Conservation (phyloP, 2,329 filamentous ascomycete genomes). For the Monascus ruber region DNA sequence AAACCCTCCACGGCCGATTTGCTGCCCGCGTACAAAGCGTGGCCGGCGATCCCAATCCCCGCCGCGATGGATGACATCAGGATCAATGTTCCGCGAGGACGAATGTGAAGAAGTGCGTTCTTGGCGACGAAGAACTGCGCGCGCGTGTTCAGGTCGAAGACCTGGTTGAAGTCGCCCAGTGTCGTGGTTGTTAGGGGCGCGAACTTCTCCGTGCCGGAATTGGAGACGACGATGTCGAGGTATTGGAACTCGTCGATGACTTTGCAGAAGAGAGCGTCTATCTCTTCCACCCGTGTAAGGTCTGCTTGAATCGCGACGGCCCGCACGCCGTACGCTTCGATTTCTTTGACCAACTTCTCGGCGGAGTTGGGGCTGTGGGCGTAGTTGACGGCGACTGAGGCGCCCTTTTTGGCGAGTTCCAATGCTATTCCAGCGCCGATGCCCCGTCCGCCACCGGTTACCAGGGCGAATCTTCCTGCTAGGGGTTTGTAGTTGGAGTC, state of each 20-base stretch:
- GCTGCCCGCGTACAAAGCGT: too few relatives aligned
- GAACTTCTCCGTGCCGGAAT: constrained; percentile 42
- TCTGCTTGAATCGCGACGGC: constrained; percentile 57
- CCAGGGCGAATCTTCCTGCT: constrained; percentile 25
- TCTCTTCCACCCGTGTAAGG: constrained; percentile 53
- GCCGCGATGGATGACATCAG: constrained; percentile 61
- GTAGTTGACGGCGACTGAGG: constrained; percentile 31
- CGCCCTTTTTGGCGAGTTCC: constrained; percentile 29
- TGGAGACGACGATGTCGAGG: constrained; percentile 55
- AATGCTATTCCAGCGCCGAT: constrained; percentile 32
- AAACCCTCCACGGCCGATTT: too few relatives aligned
- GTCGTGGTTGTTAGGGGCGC: constrained; percentile 14
- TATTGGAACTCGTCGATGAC: constrained; percentile 53
- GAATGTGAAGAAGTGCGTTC: constrained; percentile 58
- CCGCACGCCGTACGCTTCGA: constrained; percentile 53
- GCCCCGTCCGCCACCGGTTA: constrained; percentile 27
- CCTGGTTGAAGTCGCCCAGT: constrained; percentile 33
- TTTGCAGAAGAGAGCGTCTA: constrained; percentile 51
- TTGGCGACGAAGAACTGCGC: constrained; percentile 54
- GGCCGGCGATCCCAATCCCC: constrained; percentile 54
- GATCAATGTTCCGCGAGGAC: constrained; percentile 60
- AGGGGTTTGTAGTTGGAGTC: not conserved
- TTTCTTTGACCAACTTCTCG: constrained; percentile 53
- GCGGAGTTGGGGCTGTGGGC: constrained; percentile 53
- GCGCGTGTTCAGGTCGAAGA: constrained; percentile 51